Evolutionary conservation across 495 filamentous ascomycete species (phyloP).

Genomic region (Mytilinidion resinicola): DNA sequence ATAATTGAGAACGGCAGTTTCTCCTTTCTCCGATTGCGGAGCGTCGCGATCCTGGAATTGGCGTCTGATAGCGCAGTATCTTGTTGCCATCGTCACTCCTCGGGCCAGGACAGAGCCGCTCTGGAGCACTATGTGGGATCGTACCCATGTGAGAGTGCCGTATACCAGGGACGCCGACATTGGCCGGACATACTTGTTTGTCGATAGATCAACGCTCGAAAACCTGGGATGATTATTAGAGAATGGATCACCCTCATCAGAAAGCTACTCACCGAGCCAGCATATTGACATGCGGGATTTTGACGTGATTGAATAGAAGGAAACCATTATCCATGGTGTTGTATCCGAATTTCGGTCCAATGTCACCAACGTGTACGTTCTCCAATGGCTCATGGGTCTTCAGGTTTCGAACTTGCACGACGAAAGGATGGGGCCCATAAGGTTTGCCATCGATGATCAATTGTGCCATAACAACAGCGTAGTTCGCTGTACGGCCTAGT

Average conservation of each 20-base stretch:
- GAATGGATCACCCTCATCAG: not conserved
- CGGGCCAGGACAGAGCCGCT: constrained; percentile 61
- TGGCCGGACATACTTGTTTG: constrained; percentile 57
- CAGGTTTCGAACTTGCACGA: constrained; percentile 66
- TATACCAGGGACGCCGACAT: constrained; percentile 60
- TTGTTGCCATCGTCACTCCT: constrained; percentile 66
- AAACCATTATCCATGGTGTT: constrained; percentile 74
- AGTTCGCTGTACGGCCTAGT: constrained; percentile 63
- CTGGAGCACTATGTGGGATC: constrained; percentile 63
- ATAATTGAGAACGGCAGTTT: constrained; percentile 68
- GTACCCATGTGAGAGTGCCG: constrained; percentile 67
- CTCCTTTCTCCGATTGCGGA: constrained; percentile 44
- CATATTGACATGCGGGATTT: constrained; percentile 65
- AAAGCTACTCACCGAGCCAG: constrained; percentile 37
- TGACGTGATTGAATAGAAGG: constrained; percentile 63
- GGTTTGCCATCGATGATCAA: constrained; percentile 55
- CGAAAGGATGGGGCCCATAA: constrained; percentile 68
- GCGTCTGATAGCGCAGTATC: constrained; percentile 60
- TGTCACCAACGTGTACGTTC: constrained; percentile 64
- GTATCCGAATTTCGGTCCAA: constrained; percentile 69
- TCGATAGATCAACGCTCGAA: constrained; percentile 54
- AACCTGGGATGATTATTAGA: constrained; percentile 38
- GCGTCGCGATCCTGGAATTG: constrained; percentile 69
- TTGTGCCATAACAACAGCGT: constrained; percentile 71
- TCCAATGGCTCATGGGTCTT: constrained; percentile 64